Conservation (phyloP, 345 rosid genomes). For the Populus deltoides region DNA sequence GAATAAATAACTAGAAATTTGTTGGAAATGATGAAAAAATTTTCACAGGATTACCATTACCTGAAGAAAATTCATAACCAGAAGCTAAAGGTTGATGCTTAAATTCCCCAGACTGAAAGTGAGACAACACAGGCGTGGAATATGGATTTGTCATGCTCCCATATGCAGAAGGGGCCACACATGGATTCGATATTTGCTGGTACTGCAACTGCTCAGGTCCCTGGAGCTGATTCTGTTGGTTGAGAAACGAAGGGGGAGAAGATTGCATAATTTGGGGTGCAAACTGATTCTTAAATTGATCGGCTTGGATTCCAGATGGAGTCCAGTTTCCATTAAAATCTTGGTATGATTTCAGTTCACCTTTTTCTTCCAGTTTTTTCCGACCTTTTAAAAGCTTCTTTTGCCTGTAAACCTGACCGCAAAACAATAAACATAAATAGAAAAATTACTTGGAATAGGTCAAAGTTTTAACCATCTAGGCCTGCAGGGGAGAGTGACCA, state of each 20-base stretch:
- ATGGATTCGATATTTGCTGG: conserved; percentile 48
- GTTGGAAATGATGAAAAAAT: conserved; percentile 38
- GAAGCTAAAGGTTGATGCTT: conserved; percentile 47
- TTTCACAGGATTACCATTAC: conserved; percentile 34
- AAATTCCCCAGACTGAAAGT: conserved; percentile 45
- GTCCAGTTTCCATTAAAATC: conserved; percentile 45
- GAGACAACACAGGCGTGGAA: conserved; percentile 52
- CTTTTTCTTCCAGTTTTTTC: conserved; percentile 39
- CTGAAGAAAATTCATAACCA: conserved; percentile 47
- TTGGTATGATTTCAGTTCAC: conserved; percentile 36
- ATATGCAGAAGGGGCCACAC: conserved; percentile 42
- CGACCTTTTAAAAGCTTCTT: conserved; percentile 45
- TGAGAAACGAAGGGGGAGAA: conserved; percentile 39
- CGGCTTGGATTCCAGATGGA: conserved; percentile 33
- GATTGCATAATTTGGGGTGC: conserved; percentile 28
- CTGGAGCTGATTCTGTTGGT: conserved; percentile 46
- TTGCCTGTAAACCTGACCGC: conserved; percentile 48
- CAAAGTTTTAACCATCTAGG: not conserved
- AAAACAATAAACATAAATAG: not conserved
- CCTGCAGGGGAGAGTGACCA: not conserved
- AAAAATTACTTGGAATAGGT: not conserved
- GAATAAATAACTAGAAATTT: conserved; percentile 4
- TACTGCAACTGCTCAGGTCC: conserved; percentile 49
- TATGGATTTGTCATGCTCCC: conserved; percentile 53
- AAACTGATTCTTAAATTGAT: conserved; percentile 42